Base-by-base conservation (phyloP, 108 stramenopile genomes). In the Discostella pseudostelligera region DNA sequence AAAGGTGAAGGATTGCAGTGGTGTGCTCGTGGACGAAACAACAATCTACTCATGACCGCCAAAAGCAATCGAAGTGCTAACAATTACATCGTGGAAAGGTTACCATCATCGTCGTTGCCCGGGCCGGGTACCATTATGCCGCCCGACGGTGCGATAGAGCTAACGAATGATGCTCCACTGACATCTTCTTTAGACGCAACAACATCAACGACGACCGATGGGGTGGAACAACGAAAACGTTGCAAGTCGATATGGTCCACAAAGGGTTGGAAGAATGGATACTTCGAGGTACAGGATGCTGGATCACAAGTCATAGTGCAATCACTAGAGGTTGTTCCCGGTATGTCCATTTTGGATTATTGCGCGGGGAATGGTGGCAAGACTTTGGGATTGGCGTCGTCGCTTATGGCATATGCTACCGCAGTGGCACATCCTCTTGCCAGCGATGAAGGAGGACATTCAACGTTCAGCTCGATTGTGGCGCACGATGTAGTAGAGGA, bases 301-400 rank as follows among this genome's bases (percentile, higher is more conserved):
- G 79, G 82, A 32, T 83, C 82, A 24, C 82, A 83, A 64, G 13
- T 76, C 28, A 80, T 83, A 37, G 76, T 72, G n/a, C 51, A 56
- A 28, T 69, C 81, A 0, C 56, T 73, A 10, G 78, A 68, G 39
- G 74, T 61, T 10, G 40, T 32, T 13, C 59, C 39, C 20, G 69
- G 78, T 20, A 74, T 67, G 9, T 39, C 57, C 0, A 39, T 79
- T 26, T 54, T 83, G 20, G 82, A 83, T 61, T 83, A 74, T 44
- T 83, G 82, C 63, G 78, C 78, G 26, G 82, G 82, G 10, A 83
- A 83, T 64, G 82, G 82, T 1, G 82, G 82, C 6, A 83, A 83
- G 65, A 76, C 74, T 9, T 79, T 83, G 45, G 78, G 63, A 24
- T 13, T 83, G 4, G 69, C 82, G 36, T 76, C 78, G 12, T 16